A percentile compares a stretch with the other conserved stretches of the same genome.
These are phyloP conservation scores for Cucurbita moschata DNA, from an alignment of 306 rosid species.

Conservation along the genomic window DNA sequence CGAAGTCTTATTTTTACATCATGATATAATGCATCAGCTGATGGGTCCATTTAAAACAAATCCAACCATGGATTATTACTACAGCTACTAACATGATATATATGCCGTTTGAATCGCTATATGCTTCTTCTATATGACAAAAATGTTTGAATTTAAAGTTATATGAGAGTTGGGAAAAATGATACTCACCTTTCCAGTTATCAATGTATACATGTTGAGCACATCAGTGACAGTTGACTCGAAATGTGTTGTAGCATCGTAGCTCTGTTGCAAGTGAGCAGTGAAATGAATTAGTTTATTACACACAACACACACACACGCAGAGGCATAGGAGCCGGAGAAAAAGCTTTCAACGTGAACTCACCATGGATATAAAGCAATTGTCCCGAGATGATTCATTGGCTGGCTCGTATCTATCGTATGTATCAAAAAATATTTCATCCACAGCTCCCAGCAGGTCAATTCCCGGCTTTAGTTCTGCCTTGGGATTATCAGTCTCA, in stretches of 20 bases:
- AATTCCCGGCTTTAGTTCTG: constrained; percentile 84
- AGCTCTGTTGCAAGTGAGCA: constrained; percentile 54
- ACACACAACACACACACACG: no score
- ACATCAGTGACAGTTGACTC: constrained; percentile 85
- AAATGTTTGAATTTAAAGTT: not conserved
- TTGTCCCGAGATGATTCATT: constrained; percentile 80
- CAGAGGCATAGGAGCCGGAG: not conserved
- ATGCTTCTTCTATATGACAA: not conserved
- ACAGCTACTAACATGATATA: no score
- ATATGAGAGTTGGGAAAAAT: not conserved
- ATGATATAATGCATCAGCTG: no score
- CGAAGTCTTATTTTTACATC: no score
- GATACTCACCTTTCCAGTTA: constrained; percentile 70
- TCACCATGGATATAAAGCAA: constrained; percentile 78
- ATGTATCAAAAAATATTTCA: constrained; percentile 75
- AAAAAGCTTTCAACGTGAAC: constrained; percentile 10
- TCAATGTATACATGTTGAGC: constrained; percentile 85
- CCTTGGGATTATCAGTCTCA: constrained; percentile 78
- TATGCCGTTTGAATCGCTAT: not conserved
- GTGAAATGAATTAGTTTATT: no score
- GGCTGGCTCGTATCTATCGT: constrained; percentile 82
- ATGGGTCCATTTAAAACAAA: no score
- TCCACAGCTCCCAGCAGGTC: constrained; percentile 86
- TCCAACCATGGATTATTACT: no score
- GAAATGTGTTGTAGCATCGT: constrained; percentile 92